Evolutionary conservation across 2,329 filamentous ascomycete species (phyloP), one percentile per base, ranked within the genome.

Genomic region (Alternaria postmessia): DNA sequence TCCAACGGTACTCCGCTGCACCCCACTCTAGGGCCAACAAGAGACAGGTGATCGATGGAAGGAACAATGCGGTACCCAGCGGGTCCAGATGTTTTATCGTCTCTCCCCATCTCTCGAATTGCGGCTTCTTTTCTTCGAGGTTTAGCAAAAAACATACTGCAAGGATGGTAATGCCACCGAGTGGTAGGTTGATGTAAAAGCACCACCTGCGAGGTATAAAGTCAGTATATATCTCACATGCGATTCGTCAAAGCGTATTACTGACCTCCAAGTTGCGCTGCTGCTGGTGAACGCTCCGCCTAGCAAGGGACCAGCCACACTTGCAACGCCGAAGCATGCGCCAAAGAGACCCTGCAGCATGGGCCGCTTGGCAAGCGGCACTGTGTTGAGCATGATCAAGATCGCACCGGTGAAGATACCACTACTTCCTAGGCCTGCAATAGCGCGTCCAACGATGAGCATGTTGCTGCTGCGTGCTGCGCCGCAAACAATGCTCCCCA

Each of bases 401-500:
- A 75, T 74, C 4, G 73, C 71, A 5, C 74, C 74, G 47, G 74
- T 75, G 52, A 75, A 76, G 8, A 77, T 74, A 0, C 74, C 74
- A 36, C 70, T 69, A 34, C 68, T 71, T 5, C 75, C 75, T 3
- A 75, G 48, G 5, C 75, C 75, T 7, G 75, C 71, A 14, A 77
- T 55, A 0, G 75, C 74, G 36, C 75, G 65, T 1, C 75, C 75
- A 12, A 75, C 57, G 30, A 77, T 76, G 26, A 77, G 61, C 63
- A 74, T 68, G 0, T 63, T 56, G 16, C 72, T 75, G 16, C 51
- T 68, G 16, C 64, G 65, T 2, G 83, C 82, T 4, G 79, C 78
- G 26, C 81, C 84, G 61, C 85, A 88, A 20, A 89, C 64, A 2
- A 84, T 68, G 0, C 84, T 86, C 1, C 87, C 87, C 2, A 85